Evolutionary conservation across 2,329 filamentous ascomycete genomes (phyloP).

Genomic region (Colletotrichum chlorophyti): DNA sequence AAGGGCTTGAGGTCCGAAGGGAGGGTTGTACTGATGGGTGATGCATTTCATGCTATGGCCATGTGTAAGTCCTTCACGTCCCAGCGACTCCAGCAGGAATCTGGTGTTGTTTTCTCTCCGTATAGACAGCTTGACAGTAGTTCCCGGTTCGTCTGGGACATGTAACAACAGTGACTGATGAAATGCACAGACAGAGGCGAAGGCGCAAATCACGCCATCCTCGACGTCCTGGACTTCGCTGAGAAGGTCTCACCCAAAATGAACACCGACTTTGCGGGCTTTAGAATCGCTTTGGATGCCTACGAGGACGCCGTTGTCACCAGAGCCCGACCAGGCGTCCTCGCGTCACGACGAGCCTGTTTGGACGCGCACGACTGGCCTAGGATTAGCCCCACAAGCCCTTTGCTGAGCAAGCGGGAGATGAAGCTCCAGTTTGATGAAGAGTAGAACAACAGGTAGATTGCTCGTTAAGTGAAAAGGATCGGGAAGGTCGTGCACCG

Average conservation of each 20-base stretch:
- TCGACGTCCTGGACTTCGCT: constrained; percentile 55
- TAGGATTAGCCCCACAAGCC: constrained; percentile 44
- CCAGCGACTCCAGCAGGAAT: background rate
- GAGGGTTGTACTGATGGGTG: constrained; percentile 55
- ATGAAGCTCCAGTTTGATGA: constrained; percentile 42
- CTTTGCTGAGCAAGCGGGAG: constrained; percentile 46
- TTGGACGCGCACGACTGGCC: constrained; percentile 60
- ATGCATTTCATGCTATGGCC: constrained; percentile 64
- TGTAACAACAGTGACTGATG: constrained; percentile 8
- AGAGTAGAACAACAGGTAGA: constrained; percentile 15
- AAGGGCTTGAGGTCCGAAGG: constrained; percentile 44
- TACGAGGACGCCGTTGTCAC: constrained; percentile 54
- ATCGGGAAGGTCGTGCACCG: background rate
- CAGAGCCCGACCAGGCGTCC: constrained; percentile 52
- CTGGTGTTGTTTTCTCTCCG: background rate
- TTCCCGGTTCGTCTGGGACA: background rate
- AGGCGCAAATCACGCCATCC: constrained; percentile 62
- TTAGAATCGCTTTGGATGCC: constrained; percentile 39
- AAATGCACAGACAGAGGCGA: constrained; percentile 57
- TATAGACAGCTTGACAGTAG: background rate
- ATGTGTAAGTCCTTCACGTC: constrained; percentile 56
- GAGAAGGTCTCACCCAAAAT: constrained; percentile 37
- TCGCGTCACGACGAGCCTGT: constrained; percentile 59
- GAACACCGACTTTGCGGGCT: background rate
- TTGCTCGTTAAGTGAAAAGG: background rate